Percentiles rank a stretch among this genome's conserved stretches.
These are phyloP conservation scores for Apiotrichum veenhuisii DNA, from an alignment of 1,284 basidiomycete species.

Conservation along the genomic window DNA sequence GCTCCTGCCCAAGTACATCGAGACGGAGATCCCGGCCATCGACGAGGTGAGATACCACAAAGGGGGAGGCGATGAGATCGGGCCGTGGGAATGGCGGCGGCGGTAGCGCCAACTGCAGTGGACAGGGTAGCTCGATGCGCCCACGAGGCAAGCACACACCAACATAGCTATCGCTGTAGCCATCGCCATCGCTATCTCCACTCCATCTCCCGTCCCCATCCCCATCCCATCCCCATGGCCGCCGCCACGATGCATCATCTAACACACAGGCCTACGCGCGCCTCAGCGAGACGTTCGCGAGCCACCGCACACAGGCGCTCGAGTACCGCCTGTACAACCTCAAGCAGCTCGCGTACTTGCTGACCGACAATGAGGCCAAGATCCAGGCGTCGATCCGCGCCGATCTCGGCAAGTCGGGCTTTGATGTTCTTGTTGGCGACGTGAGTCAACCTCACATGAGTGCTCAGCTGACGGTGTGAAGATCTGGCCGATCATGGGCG, in stretches of 20 bases:
- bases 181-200: too few relatives aligned
- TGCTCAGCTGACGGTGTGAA: conserved; percentile 13
- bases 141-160: too few relatives aligned
- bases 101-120: too few relatives aligned
- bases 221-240: neutral
- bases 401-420: conserved; percentile 58
- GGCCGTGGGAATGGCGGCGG: too few relatives aligned
- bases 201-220: neutral
- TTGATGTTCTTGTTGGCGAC: conserved; percentile 30
- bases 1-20: conserved; percentile 13
- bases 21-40: conserved; percentile 22
- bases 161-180: too few relatives aligned
- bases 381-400: conserved; percentile 55
- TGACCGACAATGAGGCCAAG: conserved; percentile 58
- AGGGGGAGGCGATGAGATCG: too few relatives aligned
- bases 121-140: too few relatives aligned
- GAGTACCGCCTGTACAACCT: conserved; percentile 62
- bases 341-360: conserved; percentile 60
- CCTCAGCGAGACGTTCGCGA: conserved; percentile 55
- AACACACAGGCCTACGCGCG: conserved; percentile 51
- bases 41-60: conserved; percentile 24
- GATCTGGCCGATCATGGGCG: conserved; percentile 55
- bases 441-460: conserved; percentile 18
- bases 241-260: neutral
- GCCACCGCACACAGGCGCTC: conserved; percentile 56